Evolutionary conservation across 2,329 filamentous ascomycete genomes (phyloP), one percentile per base, ranked within the genome.

Genomic region (Penicillium sp.): DNA sequence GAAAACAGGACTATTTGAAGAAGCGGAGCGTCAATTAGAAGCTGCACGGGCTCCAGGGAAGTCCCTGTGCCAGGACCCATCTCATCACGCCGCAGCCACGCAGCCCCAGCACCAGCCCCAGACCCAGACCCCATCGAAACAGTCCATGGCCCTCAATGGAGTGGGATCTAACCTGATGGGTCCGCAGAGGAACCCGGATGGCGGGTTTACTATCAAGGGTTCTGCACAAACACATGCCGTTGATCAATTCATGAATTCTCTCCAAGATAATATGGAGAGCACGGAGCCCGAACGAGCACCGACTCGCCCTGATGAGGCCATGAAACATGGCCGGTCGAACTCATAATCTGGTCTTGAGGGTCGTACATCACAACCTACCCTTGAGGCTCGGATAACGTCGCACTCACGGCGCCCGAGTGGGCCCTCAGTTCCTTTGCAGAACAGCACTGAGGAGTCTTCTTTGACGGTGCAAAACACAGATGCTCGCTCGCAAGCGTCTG

Each of bases 1-100:
- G 50, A 52, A 13, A 31, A 48, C 3, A 48, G n/a, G n/a, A 34
- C 36, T 47, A 6, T 19, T 48, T 2, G 26, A 48, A 36, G 34
- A 48, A 23, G 43, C 50, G 10, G 21, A 34, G 26, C 10, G 33
- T 3, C 28, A 19, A 13, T 28, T 42, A 4, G 39, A 43, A 14
- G 23, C 21, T 21, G 39, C 23, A 8, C 23, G 39, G 6, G 14
- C 19, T 3, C 23, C 9, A 10, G 11, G 10, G 21, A 43, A 28
- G 5, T 43, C 21, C n/a, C 19, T 31, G 19, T 47, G 24, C 39
- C 21, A 18, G 18, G 21, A 16, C 14, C 13, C 29, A n/a, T 18
- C 4, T 19, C n/a, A n/a, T 29, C 7, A 43, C 23, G 39, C 23
- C 14, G 2, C 21, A 8, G 5, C 24, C 18, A 21, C 19, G 8